phyloP scores from a whole-genome alignment of 768 basidiomycete genomes.

The Naganishia vishniacii region DNA sequence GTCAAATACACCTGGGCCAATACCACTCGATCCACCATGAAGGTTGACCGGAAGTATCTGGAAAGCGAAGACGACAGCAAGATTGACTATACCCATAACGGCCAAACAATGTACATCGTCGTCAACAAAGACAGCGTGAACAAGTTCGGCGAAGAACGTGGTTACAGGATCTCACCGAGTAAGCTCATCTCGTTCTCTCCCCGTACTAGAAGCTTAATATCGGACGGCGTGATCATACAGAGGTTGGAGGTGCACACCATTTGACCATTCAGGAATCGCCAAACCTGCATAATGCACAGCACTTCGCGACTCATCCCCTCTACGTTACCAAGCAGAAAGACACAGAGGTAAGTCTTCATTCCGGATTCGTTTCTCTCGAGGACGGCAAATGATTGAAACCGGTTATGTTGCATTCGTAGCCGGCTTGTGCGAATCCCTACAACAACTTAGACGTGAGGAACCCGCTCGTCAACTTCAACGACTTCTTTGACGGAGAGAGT shows the following conservation, averaged over 20 bases:
- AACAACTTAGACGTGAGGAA: slow-evolving; percentile 36
- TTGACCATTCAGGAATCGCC: slow-evolving; percentile 39
- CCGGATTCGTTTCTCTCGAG: no score
- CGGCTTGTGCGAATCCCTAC: slow-evolving; percentile 27
- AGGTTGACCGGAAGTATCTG: slow-evolving; percentile 48
- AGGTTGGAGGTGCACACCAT: slow-evolving; percentile 33
- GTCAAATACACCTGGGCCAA: slow-evolving; percentile 27
- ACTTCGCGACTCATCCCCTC: slow-evolving; percentile 37
- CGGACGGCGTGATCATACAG: slow-evolving; percentile 1
- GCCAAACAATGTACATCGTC: slow-evolving; percentile 34
- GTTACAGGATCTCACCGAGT: slow-evolving; percentile 44
- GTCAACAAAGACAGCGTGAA: slow-evolving; percentile 46
- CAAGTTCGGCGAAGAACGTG: slow-evolving; percentile 44
- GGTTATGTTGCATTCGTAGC: neutral
- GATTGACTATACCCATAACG: slow-evolving; percentile 40
- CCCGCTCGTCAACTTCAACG: slow-evolving; percentile 43
- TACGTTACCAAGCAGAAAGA: slow-evolving; percentile 44
- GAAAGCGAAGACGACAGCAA: slow-evolving; percentile 53
- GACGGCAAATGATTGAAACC: no score
- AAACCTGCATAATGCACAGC: slow-evolving; percentile 37
- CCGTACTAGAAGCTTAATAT: neutral
- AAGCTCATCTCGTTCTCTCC: neutral
- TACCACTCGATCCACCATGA: slow-evolving; percentile 34
- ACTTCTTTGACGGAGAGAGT: slow-evolving; percentile 45
- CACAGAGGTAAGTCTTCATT: slow-evolving; percentile 28